Percentiles rank a stretch among this genome's conserved stretches.
Evolutionary conservation across 768 basidiomycete species (phyloP).

Genomic region (Pleurotus djamor): DNA sequence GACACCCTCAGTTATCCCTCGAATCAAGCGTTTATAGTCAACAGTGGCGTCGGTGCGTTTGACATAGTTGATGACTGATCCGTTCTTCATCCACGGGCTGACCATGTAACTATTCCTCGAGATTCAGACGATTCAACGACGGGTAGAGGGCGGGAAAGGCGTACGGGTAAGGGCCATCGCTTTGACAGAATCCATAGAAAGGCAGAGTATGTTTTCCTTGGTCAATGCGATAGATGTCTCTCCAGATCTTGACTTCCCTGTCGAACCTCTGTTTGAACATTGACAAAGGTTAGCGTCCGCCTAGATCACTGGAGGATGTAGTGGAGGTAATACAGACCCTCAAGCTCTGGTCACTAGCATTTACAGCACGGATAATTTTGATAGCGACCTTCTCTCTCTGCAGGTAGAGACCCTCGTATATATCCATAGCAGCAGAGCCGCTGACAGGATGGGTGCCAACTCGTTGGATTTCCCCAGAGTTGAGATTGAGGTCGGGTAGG

Average conservation of each 20-base stretch:
- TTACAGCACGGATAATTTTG: constrained; percentile 52
- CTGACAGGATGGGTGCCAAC: constrained; percentile 47
- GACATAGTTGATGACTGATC: constrained; percentile 47
- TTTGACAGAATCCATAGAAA: constrained; percentile 55
- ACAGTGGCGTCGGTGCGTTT: constrained; percentile 29
- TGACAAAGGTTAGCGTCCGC: not conserved
- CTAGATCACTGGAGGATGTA: not conserved
- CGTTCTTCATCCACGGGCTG: constrained; percentile 56
- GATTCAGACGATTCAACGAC: not conserved
- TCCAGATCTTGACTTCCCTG: constrained; percentile 52
- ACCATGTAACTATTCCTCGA: constrained; percentile 44
- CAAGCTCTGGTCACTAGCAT: constrained; percentile 41
- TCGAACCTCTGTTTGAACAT: constrained; percentile 38
- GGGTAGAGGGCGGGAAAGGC: constrained; percentile 9
- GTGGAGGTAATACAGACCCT: constrained; percentile 26
- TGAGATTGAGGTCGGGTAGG: constrained; percentile 47
- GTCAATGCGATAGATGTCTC: constrained; percentile 29
- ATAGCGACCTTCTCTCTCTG: constrained; percentile 54
- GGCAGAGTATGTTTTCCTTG: constrained; percentile 51
- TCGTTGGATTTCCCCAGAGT: constrained; percentile 49
- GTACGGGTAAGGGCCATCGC: constrained; percentile 57
- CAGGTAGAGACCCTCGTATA: constrained; percentile 53
- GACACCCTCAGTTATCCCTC: constrained; percentile 42
- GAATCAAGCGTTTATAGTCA: constrained; percentile 43
- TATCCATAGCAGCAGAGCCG: constrained; percentile 52